Evolutionary conservation across 1,139 yeast genomes (phyloP), one percentile per base, ranked within the genome.

Genomic region (Ashbya aceris): DNA sequence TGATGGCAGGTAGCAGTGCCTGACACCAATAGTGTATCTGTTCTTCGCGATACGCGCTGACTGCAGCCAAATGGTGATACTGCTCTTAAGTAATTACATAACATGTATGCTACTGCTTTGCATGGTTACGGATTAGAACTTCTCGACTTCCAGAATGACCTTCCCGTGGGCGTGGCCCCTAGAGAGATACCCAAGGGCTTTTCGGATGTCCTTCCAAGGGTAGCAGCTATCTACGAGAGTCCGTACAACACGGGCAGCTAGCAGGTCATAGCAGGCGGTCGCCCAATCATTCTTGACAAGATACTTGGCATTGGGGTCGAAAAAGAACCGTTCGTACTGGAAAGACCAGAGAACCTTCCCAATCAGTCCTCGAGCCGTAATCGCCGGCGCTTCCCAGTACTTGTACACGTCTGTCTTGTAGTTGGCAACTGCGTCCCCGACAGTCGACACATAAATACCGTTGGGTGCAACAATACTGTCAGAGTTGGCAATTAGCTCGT

Each of bases 161-260:
- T 83, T 84, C 27, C 95, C 95, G 45, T 70, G 73, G n/a, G 78
- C 76, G 44, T 68, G 71, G 37, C 77, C 76, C 2, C 68, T 57
- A 26, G 60, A 62, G 44, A 82, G 62, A 49, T 65, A 68, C 2
- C 71, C 70, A 43, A 73, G 61, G 0, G 89, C 93, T 10, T 68
- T 62, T 37, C 68, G 56, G 47, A 66, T 70, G 7, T 78, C 68
- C 12, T 68, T 71, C 69, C 83, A 76, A 14, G 71, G 67, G 49
- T 67, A 73, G 13, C 70, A 69, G 10, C 73, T 65, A 55, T 82
- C 93, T 33, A 83, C 65, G 7, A 39, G 36, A 58, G 63, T 40
- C 55, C 61, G 49, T 66, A 61, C 47, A 60, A 61, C 57, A 4
- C 72, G 73, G 12, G 64, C 61, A 30, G 65, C 69, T 43, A 78